Conservation (phyloP, 352 stramenopile genomes). For the Globisporangium radiosum region DNA sequence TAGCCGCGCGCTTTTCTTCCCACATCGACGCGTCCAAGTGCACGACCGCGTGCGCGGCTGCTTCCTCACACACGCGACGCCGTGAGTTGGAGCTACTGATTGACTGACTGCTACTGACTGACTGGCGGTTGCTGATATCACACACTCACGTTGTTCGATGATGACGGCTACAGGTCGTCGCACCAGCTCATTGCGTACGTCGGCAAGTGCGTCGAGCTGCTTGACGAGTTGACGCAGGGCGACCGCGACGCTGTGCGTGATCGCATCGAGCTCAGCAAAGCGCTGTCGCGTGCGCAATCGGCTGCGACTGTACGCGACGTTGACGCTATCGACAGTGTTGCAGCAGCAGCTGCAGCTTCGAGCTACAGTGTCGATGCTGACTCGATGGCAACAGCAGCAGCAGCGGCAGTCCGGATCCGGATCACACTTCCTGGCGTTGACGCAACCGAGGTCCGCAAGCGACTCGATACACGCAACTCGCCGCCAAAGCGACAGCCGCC, state of each 20-base stretch:
- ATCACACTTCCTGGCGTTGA: slow-evolving; percentile 29
- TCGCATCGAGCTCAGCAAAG: slow-evolving; percentile 17
- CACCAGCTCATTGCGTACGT: slow-evolving; percentile 26
- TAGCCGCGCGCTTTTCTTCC: slow-evolving; percentile 43
- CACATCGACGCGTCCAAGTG: slow-evolving; percentile 37
- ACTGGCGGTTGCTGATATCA: background rate
- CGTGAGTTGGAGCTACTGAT: slow-evolving; percentile 3
- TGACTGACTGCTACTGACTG: background rate
- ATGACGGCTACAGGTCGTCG: background rate
- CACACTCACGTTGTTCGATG: background rate
- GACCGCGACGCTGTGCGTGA: slow-evolving; percentile 22
- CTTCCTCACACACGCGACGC: slow-evolving; percentile 13
- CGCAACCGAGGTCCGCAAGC: background rate
- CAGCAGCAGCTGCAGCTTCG: background rate
- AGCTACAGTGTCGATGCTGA: background rate
- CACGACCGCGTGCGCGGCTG: slow-evolving; percentile 30
- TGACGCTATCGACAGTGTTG: background rate
- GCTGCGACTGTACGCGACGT: background rate
- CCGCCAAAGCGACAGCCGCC: background rate
- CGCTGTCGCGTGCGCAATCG: slow-evolving; percentile 13
- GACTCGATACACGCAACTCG: background rate
- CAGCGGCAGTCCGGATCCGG: slow-evolving; percentile 27
- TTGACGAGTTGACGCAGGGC: slow-evolving; percentile 20
- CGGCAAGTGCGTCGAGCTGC: slow-evolving; percentile 21
- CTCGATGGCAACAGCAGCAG: slow-evolving; percentile 1